Evolutionary conservation across 2,329 filamentous ascomycete genomes (phyloP).

Genomic region (Colletotrichum filicis): DNA sequence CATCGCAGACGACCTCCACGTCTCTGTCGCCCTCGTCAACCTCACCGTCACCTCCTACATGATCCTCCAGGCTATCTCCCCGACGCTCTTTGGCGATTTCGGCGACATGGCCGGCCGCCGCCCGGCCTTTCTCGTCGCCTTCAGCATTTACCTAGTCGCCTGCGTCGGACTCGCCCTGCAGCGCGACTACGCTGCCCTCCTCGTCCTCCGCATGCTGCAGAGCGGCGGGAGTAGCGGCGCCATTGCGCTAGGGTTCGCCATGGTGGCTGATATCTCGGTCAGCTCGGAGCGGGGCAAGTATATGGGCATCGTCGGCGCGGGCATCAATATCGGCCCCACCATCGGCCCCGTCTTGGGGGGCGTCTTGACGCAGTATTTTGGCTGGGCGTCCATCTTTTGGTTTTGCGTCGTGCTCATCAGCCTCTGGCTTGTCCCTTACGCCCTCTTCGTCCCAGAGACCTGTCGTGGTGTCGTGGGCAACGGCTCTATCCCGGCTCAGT

Average conservation of each 20-base stretch:
- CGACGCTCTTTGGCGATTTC: conserved; percentile 70
- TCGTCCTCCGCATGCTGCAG: conserved; percentile 72
- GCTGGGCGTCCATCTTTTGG: conserved; percentile 78
- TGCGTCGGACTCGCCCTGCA: conserved; percentile 71
- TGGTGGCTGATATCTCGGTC: conserved; percentile 78
- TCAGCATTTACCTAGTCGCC: conserved; percentile 66
- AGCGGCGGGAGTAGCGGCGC: conserved; percentile 74
- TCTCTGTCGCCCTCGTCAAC: conserved; percentile 55
- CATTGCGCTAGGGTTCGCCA: conserved; percentile 76
- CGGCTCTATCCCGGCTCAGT: conserved; percentile 67
- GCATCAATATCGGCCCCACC: conserved; percentile 65
- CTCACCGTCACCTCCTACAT: conserved; percentile 69
- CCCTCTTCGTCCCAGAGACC: conserved; percentile 69
- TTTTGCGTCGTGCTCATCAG: conserved; percentile 68
- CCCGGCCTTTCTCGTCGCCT: conserved; percentile 69
- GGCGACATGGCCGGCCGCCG: conserved; percentile 69
- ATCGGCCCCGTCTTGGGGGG: conserved; percentile 73
- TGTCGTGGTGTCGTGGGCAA: conserved; percentile 70
- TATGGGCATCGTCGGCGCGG: conserved; percentile 73
- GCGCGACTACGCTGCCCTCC: conserved; percentile 64
- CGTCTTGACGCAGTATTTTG: conserved; percentile 69
- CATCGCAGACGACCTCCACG: conserved; percentile 51
- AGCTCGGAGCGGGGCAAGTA: conserved; percentile 78
- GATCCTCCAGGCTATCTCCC: conserved; percentile 72
- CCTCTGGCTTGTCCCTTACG: conserved; percentile 63